Conservation (phyloP, 305 asterid genomes). For the Withania somnifera region DNA sequence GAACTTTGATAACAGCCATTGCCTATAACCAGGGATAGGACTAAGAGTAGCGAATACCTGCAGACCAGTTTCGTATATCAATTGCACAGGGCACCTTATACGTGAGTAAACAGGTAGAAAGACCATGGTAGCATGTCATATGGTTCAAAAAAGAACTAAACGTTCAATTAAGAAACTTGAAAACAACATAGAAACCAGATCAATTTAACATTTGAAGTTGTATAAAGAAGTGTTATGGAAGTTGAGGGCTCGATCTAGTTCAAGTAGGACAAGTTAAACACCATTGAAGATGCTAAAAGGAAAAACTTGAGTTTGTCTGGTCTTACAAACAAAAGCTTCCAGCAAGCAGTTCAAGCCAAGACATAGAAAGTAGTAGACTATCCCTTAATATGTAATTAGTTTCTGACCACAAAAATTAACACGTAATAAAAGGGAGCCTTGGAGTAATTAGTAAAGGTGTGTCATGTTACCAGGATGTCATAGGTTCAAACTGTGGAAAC, state of each 20-base stretch:
- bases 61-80: constrained; percentile 9
- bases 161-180: neutral
- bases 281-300: neutral
- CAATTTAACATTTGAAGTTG: neutral
- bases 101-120: neutral
- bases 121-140: neutral
- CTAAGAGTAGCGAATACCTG: constrained; percentile 96
- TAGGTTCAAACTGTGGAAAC: no score
- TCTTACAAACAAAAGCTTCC: neutral
- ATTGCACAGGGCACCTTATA: constrained; percentile 4
- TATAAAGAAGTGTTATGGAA: neutral
- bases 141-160: neutral
- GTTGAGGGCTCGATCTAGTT: neutral
- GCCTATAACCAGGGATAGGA: constrained; percentile 89
- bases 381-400: neutral
- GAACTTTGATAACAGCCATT: constrained; percentile 81
- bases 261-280: neutral
- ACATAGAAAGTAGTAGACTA: neutral
- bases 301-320: neutral
- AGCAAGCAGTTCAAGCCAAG: neutral
- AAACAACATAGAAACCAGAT: neutral
- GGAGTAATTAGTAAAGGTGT: no score
- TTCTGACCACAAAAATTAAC: neutral
- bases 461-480: no score
- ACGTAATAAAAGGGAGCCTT: no score